Conservation (phyloP, 768 basidiomycete species). For the Leccinum disarticulatum region DNA sequence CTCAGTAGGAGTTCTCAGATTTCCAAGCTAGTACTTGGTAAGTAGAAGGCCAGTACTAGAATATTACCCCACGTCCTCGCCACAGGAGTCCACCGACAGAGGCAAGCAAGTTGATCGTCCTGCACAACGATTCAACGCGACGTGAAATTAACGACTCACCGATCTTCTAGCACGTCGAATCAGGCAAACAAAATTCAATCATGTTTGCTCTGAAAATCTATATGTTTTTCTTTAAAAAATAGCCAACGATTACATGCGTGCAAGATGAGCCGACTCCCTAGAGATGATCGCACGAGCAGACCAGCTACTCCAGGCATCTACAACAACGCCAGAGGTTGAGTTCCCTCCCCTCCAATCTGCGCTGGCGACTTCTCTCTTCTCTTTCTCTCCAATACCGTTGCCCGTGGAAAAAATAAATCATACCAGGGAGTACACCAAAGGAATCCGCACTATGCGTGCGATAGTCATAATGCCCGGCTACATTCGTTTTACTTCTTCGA, state of each 20-base stretch:
- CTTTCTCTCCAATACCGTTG: conserved; percentile 14
- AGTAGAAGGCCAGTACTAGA: background rate
- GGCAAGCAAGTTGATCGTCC: background rate
- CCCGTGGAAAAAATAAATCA: conserved; percentile 7
- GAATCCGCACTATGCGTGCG: conserved; percentile 26
- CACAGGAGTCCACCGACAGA: too few relatives aligned
- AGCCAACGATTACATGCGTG: background rate
- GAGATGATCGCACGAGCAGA: background rate
- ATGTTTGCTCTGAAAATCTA: background rate
- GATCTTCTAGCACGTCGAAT: background rate
- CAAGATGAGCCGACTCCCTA: background rate
- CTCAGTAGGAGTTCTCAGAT: background rate
- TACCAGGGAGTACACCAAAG: conserved; percentile 22
- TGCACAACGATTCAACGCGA: background rate
- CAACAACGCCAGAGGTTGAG: background rate
- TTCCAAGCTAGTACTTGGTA: background rate
- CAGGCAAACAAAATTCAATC: background rate
- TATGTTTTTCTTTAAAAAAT: background rate
- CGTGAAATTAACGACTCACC: background rate
- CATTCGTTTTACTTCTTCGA: background rate
- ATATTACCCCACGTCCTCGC: background rate
- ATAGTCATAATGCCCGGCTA: conserved; percentile 31
- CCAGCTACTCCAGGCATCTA: background rate
- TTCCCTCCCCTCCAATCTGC: background rate
- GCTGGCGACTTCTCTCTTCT: background rate